phyloP scores from a whole-genome alignment of 371 early-diverging fungal species.

The Hamiltosporidium tvaerminnensis region DNA sequence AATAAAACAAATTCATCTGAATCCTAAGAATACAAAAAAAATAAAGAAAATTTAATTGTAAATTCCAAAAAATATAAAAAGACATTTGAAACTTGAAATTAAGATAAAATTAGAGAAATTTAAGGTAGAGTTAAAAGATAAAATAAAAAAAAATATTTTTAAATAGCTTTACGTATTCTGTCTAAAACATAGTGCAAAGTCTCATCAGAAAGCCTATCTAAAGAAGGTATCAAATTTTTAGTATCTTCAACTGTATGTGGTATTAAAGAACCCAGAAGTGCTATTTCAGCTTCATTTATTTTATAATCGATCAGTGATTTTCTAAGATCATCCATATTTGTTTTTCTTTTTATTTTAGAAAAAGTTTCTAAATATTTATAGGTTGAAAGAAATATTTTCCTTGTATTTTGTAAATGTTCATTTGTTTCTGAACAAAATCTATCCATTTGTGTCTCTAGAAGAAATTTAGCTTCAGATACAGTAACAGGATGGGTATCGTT shows the following conservation, averaged over 20 bases:
- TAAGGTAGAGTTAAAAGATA: too few species aligned
- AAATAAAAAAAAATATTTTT: too few species aligned
- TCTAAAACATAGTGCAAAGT: too few species aligned
- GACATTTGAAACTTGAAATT: too few species aligned
- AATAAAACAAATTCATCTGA: too few species aligned
- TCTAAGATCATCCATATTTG: conserved; percentile 22
- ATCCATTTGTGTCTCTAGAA: background rate
- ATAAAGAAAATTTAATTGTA: too few species aligned
- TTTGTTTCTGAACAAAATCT: background rate
- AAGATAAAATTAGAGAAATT: too few species aligned
- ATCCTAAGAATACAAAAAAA: too few species aligned
- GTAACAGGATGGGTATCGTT: too few species aligned
- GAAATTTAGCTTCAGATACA: background rate
- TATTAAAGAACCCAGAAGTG: conserved; percentile 25
- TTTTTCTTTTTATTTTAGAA: conserved; percentile 27
- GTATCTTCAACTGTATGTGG: conserved; percentile 42
- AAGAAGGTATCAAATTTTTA: conserved; percentile 21
- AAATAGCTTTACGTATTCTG: too few species aligned
- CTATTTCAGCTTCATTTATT: conserved; percentile 26
- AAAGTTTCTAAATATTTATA: conserved; percentile 1
- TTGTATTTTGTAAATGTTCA: too few species aligned
- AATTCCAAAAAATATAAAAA: too few species aligned
- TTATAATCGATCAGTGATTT: conserved; percentile 13
- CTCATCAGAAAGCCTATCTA: conserved; percentile 19
- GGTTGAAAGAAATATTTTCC: background rate